Base-by-base conservation (phyloP, 768 basidiomycete species). In the Hirschioporus abietinus region DNA sequence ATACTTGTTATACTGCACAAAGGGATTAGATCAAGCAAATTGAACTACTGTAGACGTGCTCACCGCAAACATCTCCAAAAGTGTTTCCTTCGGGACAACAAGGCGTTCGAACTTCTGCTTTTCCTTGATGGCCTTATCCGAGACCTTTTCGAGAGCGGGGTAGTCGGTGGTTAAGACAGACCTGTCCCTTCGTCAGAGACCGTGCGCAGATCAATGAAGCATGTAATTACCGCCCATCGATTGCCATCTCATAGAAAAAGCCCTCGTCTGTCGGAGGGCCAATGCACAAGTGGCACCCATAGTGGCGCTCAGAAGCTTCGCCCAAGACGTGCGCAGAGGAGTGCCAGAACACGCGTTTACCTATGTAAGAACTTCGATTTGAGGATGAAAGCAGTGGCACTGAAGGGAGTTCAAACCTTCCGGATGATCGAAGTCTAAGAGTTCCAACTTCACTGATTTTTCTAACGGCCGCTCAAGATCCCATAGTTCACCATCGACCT, bases 241-340 rank as follows among this genome's bases (percentile, higher is more conserved):
- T 94, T 18, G 87, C 88, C 97, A 99, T 99, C 76, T 99, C 97
- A 76, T 99, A 99, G 83, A 97, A 99, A 85, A 99, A 99, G 24
- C 97, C 97, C 7, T 98, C 95, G 30, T 96, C 94, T 1, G 95
- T 95, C 25, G 97, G 97, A 18, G 97, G 97, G 2, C 97, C 97
- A 68, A 97, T 88, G 73, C 96, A 97, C 17, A 99, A 83, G 81
- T 97, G 95, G 76, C 95, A 97, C 57, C 96, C 96, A 75, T 98
- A 96, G 76, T 97, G 95, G 64, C 92, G 86, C 78, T 99, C 97
- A 58, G 95, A 88, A 65, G 96, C 92, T 78, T 99, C 97, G 60
- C 97, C 97, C 20, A 99, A 85, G 66, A 99, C 95, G 78, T 99
- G 97, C 0, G 97, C 97, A 26, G 96, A 98, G 20, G 97, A 99